Conservation (phyloP, 352 stramenopile species). For the Phytophthora sojae region DNA sequence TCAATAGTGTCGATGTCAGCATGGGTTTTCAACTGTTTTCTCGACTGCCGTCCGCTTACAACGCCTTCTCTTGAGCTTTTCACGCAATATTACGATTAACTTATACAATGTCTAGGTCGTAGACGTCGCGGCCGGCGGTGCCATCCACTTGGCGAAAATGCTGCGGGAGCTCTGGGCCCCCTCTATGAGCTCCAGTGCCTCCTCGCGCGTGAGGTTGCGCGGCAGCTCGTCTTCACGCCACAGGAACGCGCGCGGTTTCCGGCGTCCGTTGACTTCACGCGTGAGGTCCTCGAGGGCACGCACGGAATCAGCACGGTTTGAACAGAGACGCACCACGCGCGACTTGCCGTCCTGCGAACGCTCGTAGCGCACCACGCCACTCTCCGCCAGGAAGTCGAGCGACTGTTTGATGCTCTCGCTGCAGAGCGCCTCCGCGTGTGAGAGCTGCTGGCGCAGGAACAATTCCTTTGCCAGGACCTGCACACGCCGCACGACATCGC, state of each 20-base stretch:
- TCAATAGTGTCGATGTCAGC: too few species aligned
- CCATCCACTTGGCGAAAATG: constrained; percentile 52
- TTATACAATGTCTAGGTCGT: constrained; percentile 24
- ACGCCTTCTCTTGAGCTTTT: not conserved
- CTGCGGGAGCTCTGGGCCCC: constrained; percentile 21
- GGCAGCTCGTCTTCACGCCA: constrained; percentile 50
- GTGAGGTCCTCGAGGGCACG: constrained; percentile 43
- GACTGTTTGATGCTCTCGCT: constrained; percentile 82
- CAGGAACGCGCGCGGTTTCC: constrained; percentile 55
- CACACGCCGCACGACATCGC: constrained; percentile 57
- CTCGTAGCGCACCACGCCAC: constrained; percentile 45
- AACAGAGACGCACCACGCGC: constrained; percentile 39
- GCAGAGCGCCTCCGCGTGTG: constrained; percentile 74
- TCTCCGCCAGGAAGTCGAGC: constrained; percentile 69
- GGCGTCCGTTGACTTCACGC: constrained; percentile 46
- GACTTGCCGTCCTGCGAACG: constrained; percentile 38
- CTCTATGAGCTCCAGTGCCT: constrained; percentile 44
- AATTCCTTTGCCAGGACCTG: constrained; percentile 65
- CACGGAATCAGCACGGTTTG: not conserved
- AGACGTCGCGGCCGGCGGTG: constrained; percentile 16
- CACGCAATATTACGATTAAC: constrained; percentile 29
- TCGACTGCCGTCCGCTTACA: not conserved
- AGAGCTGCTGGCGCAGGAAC: constrained; percentile 49
- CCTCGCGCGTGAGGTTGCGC: constrained; percentile 30
- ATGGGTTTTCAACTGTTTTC: too few species aligned